A percentile compares a stretch with the other conserved stretches of the same genome.
Evolutionary conservation across 2,329 filamentous ascomycete species (phyloP).

Genomic region (Botryotinia calthae): DNA sequence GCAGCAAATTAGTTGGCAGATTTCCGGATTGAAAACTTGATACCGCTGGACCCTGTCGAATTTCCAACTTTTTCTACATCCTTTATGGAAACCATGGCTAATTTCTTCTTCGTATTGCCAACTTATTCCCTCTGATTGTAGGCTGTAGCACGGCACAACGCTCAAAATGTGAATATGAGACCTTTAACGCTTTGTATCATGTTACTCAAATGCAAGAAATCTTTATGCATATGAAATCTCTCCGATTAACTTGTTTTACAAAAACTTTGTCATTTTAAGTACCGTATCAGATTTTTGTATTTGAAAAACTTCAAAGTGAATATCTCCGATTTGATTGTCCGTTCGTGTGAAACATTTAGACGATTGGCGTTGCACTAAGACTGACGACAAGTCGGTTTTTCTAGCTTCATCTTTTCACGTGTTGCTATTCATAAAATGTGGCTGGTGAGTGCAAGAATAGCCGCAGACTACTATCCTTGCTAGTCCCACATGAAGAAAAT

Average conservation of each 20-base stretch:
- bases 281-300: neutral
- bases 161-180: neutral
- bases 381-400: neutral
- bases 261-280: neutral
- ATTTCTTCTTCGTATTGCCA: constrained; percentile 13
- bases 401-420: neutral
- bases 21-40: neutral
- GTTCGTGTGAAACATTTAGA: neutral
- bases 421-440: neutral
- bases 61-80: constrained; percentile 1
- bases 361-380: neutral
- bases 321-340: neutral
- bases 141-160: neutral
- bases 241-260: neutral
- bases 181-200: neutral
- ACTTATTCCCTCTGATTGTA: neutral
- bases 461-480: neutral
- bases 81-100: neutral
- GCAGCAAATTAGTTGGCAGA: constrained; percentile 5
- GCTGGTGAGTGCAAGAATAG: constrained; percentile 1
- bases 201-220: neutral
- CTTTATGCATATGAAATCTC: neutral
- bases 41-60: neutral
- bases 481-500: neutral
- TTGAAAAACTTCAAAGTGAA: neutral